A percentile compares a stretch with the other conserved stretches of the same genome.
phyloP scores from a whole-genome alignment of 2,329 filamentous ascomycete genomes.

The Aspergillus aculeatinus region DNA sequence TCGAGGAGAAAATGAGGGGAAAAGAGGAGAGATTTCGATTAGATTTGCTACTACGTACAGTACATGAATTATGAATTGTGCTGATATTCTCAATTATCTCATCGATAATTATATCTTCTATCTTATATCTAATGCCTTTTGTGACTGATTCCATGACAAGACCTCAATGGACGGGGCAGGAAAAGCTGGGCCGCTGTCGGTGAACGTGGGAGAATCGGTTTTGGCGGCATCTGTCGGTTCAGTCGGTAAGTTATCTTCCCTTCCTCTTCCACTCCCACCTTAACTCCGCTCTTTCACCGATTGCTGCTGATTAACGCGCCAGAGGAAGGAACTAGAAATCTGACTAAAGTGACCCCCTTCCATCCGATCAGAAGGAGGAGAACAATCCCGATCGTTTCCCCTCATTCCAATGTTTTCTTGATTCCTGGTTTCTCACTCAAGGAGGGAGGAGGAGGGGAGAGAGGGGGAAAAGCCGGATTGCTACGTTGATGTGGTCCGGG shows the following conservation, averaged over 20 bases:
- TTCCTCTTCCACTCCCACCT: neutral
- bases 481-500: neutral
- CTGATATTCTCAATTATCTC: too few species aligned
- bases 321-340: neutral
- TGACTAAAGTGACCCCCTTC: neutral
- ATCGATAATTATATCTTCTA: too few species aligned
- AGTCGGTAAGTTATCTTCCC: neutral
- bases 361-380: neutral
- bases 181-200: neutral
- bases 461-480: neutral
- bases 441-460: neutral
- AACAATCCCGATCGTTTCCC: neutral
- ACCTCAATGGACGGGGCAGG: too few species aligned
- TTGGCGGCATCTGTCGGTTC: neutral
- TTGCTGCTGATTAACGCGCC: neutral
- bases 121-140: too few species aligned
- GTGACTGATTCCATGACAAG: too few species aligned
- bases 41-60: neutral
- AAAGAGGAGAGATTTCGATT: neutral
- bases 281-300: neutral
- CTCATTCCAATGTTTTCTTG: neutral
- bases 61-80: neutral
- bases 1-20: neutral
- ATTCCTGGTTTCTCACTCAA: neutral
- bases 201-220: neutral